Conservation (phyloP, 805 yeast genomes). For the Saccharomycopsis sp. region DNA sequence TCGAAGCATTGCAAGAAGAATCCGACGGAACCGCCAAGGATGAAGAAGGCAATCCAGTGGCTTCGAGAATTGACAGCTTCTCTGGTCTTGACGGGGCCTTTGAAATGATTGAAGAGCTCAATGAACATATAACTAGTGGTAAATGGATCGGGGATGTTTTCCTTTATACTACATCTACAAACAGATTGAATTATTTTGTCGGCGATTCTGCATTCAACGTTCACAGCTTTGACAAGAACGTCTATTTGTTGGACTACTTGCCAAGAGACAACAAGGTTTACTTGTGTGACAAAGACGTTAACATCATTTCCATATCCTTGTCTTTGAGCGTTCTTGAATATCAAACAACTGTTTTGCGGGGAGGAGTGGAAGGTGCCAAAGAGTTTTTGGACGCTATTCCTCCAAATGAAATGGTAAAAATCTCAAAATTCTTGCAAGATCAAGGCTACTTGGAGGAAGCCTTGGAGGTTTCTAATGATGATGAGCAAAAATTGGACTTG, state of each 20-base stretch:
- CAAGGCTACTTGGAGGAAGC: slow-evolving; percentile 86
- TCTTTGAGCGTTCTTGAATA: slow-evolving; percentile 85
- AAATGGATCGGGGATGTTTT: slow-evolving; percentile 97
- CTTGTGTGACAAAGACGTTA: slow-evolving; percentile 83
- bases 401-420: slow-evolving; percentile 56
- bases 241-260: slow-evolving; percentile 81
- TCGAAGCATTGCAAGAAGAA: slow-evolving; percentile 37
- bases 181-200: slow-evolving; percentile 86
- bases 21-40: slow-evolving; percentile 56
- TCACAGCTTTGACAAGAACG: slow-evolving; percentile 84
- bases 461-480: slow-evolving; percentile 69
- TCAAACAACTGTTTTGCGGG: slow-evolving; percentile 91
- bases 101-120: slow-evolving; percentile 73
- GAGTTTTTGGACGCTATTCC: slow-evolving; percentile 45
- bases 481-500: slow-evolving; percentile 85
- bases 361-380: slow-evolving; percentile 80
- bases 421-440: slow-evolving; percentile 88
- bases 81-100: slow-evolving; percentile 87
- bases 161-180: slow-evolving; percentile 77
- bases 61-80: slow-evolving; percentile 29
- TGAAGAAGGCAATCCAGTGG: slow-evolving; percentile 37
- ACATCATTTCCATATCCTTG: slow-evolving; percentile 70
- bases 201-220: slow-evolving; percentile 90
- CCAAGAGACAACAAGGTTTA: slow-evolving; percentile 86
- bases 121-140: slow-evolving; percentile 78